Evolutionary conservation across 257 asterid genomes (phyloP).

Genomic region (Plantago ovata): DNA sequence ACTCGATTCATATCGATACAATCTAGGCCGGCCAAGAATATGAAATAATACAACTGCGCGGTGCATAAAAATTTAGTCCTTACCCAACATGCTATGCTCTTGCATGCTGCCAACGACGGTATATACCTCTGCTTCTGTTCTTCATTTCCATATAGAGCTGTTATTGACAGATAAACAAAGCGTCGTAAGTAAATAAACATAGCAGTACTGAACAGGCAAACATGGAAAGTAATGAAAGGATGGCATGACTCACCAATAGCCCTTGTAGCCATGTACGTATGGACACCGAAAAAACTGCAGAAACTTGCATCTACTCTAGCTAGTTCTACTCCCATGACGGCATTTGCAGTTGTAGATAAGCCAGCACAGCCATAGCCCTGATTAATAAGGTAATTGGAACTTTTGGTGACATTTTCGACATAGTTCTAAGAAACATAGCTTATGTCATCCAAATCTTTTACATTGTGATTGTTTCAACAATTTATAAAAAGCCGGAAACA

Average conservation of each 20-base stretch:
- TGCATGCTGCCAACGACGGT: conserved; percentile 5
- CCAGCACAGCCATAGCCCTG: conserved; percentile 66
- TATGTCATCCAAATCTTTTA: too few relatives aligned
- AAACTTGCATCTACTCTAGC: conserved; percentile 63
- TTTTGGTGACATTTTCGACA: background rate
- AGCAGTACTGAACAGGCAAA: too few relatives aligned
- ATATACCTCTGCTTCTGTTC: conserved; percentile 12
- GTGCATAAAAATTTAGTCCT: background rate
- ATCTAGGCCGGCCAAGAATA: background rate
- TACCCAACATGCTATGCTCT: conserved; percentile 15
- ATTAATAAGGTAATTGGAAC: background rate
- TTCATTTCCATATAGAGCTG: conserved; percentile 7
- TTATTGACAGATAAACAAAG: background rate
- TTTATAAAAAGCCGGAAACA: background rate
- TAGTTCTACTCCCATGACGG: conserved; percentile 38
- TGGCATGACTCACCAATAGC: conserved; percentile 32
- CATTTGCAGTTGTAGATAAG: conserved; percentile 45
- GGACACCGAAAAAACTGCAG: conserved; percentile 52
- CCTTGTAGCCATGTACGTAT: conserved; percentile 52
- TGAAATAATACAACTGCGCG: background rate
- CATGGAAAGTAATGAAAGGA: too few relatives aligned
- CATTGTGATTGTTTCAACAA: background rate
- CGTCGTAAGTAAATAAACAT: too few relatives aligned
- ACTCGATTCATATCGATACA: background rate
- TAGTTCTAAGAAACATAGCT: too few relatives aligned